phyloP scores from a whole-genome alignment of 352 stramenopile species.

The Lagenidium sp. region DNA sequence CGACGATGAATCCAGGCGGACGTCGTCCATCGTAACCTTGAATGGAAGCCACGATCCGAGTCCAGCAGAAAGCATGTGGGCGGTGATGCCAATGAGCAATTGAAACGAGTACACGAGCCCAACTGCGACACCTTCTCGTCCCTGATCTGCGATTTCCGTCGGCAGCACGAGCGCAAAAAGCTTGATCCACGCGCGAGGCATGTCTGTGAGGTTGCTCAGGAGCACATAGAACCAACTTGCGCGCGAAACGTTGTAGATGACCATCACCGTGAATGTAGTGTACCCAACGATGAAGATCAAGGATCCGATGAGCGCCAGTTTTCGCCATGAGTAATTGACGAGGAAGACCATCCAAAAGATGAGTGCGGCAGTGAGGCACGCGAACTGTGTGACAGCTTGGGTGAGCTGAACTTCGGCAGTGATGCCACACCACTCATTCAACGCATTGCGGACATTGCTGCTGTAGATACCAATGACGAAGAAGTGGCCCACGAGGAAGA shows the following conservation, averaged over 20 bases:
- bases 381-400: background rate
- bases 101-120: slow-evolving; percentile 42
- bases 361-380: background rate
- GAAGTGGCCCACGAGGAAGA: slow-evolving; percentile 10
- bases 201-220: slow-evolving; percentile 17
- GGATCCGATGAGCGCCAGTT: slow-evolving; percentile 4
- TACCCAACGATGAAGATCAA: slow-evolving; percentile 3
- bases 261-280: slow-evolving; percentile 2
- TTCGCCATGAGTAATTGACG: slow-evolving; percentile 6
- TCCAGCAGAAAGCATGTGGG: slow-evolving; percentile 15
- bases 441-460: slow-evolving; percentile 9
- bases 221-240: slow-evolving; percentile 39
- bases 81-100: slow-evolving; percentile 19
- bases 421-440: slow-evolving; percentile 10
- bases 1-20: background rate
- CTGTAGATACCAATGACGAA: slow-evolving; percentile 14
- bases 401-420: background rate
- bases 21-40: slow-evolving; percentile 4
- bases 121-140: slow-evolving; percentile 40
- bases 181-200: slow-evolving; percentile 32
- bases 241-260: slow-evolving; percentile 25
- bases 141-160: slow-evolving; percentile 46
- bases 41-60: slow-evolving; percentile 13
- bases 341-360: slow-evolving; percentile 7
- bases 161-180: slow-evolving; percentile 29